Conservation (phyloP, 108 stramenopile species). For the Nitzschia sp. region DNA sequence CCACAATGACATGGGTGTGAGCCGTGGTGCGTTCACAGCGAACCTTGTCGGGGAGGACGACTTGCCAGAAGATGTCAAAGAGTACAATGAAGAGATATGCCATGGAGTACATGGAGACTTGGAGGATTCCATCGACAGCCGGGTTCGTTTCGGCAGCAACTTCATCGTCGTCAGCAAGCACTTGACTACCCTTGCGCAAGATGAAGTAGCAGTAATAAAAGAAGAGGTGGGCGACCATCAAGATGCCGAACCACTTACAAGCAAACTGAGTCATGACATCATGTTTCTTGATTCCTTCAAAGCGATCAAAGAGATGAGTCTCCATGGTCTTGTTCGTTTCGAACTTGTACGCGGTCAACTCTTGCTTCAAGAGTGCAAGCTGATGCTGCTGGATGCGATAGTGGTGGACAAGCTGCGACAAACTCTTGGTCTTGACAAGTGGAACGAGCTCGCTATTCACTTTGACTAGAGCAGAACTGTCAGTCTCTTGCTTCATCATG, state of each 20-base stretch:
- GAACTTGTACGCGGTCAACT: constrained; percentile 2
- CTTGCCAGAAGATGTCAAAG: constrained; percentile 16
- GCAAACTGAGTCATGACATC: constrained; percentile 23
- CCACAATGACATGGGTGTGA: constrained; percentile 17
- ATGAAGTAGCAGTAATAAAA: constrained; percentile 15
- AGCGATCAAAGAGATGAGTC: constrained; percentile 12
- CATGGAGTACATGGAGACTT: constrained; percentile 15
- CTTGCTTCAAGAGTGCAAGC: constrained; percentile 1
- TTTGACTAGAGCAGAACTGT: background rate
- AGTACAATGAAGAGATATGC: constrained; percentile 11
- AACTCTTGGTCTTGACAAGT: background rate
- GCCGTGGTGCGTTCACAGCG: constrained; percentile 20
- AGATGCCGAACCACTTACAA: constrained; percentile 20
- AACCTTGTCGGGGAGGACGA: constrained; percentile 11
- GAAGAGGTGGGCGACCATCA: constrained; percentile 10
- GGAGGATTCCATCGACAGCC: constrained; percentile 3
- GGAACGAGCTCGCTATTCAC: background rate
- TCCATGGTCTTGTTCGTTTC: constrained; percentile 9
- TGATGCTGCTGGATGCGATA: constrained; percentile 1
- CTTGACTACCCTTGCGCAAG: constrained; percentile 5
- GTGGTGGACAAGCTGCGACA: background rate
- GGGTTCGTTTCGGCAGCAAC: background rate
- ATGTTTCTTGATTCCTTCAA: constrained; percentile 15
- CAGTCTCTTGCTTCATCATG: background rate
- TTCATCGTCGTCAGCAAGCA: constrained; percentile 1